A percentile compares a stretch with the other conserved stretches of the same genome.
These are phyloP conservation scores for Lenzites betulinus DNA, from an alignment of 768 basidiomycete species.

Conservation along the genomic window DNA sequence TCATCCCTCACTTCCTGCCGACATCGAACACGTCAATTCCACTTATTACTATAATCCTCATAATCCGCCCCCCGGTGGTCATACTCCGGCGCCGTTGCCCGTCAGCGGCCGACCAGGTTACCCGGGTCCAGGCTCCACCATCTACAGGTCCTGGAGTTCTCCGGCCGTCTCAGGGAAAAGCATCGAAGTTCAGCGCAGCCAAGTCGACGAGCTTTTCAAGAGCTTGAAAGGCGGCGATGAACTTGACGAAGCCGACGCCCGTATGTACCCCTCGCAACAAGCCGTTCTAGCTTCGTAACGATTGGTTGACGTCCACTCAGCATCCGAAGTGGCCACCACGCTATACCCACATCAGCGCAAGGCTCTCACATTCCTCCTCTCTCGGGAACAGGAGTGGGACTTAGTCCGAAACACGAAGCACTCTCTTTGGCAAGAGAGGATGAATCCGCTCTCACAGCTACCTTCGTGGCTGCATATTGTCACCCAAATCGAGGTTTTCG, in stretches of 20 bases:
- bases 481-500: constrained; percentile 72
- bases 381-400: constrained; percentile 72
- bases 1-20: constrained; percentile 74
- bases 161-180: constrained; percentile 66
- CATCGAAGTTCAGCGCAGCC: constrained; percentile 88
- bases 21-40: constrained; percentile 52
- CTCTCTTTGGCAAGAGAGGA: constrained; percentile 68
- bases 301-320: constrained; percentile 36
- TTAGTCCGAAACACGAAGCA: constrained; percentile 61
- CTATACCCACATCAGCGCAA: constrained; percentile 99
- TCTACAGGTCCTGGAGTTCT: constrained; percentile 53
- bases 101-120: constrained; percentile 47
- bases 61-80: constrained; percentile 71
- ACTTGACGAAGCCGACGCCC: constrained; percentile 79
- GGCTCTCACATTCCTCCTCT: constrained; percentile 92
- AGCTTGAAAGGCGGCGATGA: constrained; percentile 87
- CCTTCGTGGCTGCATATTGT: constrained; percentile 81
- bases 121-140: constrained; percentile 40
- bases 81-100: constrained; percentile 20
- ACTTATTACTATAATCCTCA: constrained; percentile 90
- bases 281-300: background rate
- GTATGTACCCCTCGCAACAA: constrained; percentile 47
- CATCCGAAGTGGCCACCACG: constrained; percentile 72
- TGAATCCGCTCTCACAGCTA: constrained; percentile 48
- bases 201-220: constrained; percentile 93